Conservation (phyloP, 768 basidiomycete species). For the Tylopilus intermedius region DNA sequence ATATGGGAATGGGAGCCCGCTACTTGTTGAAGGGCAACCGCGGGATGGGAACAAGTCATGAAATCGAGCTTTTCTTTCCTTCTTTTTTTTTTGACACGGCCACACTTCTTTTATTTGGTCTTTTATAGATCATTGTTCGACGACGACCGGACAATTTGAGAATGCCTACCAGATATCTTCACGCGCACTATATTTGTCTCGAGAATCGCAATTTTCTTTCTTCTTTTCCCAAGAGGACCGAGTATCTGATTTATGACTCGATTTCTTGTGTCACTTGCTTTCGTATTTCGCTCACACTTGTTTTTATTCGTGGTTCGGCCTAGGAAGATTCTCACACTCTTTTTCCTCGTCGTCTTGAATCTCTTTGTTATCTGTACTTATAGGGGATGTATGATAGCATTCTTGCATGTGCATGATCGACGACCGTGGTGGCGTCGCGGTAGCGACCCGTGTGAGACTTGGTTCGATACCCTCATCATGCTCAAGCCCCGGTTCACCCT, state of each 20-base stretch:
- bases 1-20: conserved; percentile 15
- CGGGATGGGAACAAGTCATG: conserved; percentile 24
- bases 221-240: conserved; percentile 20
- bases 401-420: conserved; percentile 2
- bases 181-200: not conserved
- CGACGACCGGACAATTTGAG: conserved; percentile 13
- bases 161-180: conserved; percentile 7
- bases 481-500: conserved; percentile 16
- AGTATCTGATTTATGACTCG: conserved; percentile 28
- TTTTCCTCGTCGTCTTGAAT: conserved; percentile 12
- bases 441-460: not conserved
- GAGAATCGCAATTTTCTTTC: conserved; percentile 3
- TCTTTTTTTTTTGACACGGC: not conserved
- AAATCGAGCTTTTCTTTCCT: conserved; percentile 3
- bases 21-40: conserved; percentile 11
- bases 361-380: conserved; percentile 28
- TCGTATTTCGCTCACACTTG: conserved; percentile 17
- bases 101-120: not conserved
- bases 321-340: conserved; percentile 4
- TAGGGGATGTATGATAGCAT: conserved; percentile 24
- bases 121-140: conserved; percentile 8
- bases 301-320: conserved; percentile 7
- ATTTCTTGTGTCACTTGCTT: conserved; percentile 24
- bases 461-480: conserved; percentile 9
- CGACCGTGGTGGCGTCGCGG: too few relatives aligned